phyloP scores from a whole-genome alignment of 2,329 filamentous ascomycete genomes.

The Pseudogymnoascus sp. region DNA sequence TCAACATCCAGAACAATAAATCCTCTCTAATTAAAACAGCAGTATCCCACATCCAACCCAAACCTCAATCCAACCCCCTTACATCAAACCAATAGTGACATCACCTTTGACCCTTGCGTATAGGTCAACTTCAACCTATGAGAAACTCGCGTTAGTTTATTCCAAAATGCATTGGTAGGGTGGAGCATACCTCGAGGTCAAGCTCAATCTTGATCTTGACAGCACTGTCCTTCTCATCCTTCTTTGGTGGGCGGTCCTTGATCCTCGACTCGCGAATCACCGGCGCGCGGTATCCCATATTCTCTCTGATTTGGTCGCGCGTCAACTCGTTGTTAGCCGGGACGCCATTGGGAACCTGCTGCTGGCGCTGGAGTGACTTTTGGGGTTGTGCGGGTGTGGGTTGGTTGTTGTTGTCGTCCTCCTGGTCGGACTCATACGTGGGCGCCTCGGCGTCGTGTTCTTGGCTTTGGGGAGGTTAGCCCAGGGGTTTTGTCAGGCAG shows the following conservation, averaged over 20 bases:
- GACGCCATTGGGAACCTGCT: neutral
- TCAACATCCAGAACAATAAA: neutral
- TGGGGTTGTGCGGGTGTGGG: neutral
- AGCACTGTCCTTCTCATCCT: slow-evolving; percentile 31
- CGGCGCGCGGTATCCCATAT: slow-evolving; percentile 24
- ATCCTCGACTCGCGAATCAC: slow-evolving; percentile 32
- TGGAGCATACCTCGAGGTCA: slow-evolving; percentile 29
- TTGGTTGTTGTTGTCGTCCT: neutral
- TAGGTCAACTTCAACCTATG: slow-evolving; percentile 25
- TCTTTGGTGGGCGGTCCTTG: slow-evolving; percentile 30
- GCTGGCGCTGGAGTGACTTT: neutral
- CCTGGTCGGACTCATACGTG: neutral
- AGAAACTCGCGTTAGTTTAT: slow-evolving; percentile 12
- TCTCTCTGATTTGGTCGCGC: slow-evolving; percentile 17
- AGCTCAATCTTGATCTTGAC: slow-evolving; percentile 37
- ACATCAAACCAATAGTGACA: slow-evolving; percentile 34
- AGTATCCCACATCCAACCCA: neutral
- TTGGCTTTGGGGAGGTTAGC: neutral
- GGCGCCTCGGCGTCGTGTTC: neutral
- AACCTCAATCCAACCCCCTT: slow-evolving; percentile 10
- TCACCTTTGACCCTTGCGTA: slow-evolving; percentile 29
- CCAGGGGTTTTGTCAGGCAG: neutral
- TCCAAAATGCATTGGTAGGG: slow-evolving; percentile 20
- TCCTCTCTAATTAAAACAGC: neutral
- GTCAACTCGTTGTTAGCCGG: neutral